Conservation (phyloP, 2,329 filamentous ascomycete species). For the Akanthomyces lecanii region DNA sequence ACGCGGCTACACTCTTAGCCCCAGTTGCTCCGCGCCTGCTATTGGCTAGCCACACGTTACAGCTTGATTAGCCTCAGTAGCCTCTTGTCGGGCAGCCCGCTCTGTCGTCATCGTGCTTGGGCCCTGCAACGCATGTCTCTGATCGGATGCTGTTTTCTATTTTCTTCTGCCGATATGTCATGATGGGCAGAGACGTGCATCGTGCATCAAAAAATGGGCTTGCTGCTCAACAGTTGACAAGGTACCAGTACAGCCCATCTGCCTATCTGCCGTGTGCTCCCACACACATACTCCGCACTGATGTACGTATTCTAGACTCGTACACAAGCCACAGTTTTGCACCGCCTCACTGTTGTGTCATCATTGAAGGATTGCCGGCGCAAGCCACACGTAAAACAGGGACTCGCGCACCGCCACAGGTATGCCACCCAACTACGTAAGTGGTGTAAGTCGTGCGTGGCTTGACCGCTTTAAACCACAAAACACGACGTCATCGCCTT, state of each 20-base stretch:
- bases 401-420: slow-evolving; percentile 10
- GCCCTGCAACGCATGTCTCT: slow-evolving; percentile 16
- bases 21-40: neutral
- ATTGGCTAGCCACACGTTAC: slow-evolving; percentile 6
- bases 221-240: no score
- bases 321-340: neutral
- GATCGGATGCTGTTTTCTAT: slow-evolving; percentile 4
- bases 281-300: no score
- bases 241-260: neutral
- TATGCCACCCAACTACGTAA: slow-evolving; percentile 8
- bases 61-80: neutral
- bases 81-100: slow-evolving; percentile 7
- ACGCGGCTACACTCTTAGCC: slow-evolving; percentile 8
- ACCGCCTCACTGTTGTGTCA: neutral
- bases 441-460: slow-evolving; percentile 12
- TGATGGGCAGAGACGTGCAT: neutral
- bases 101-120: slow-evolving; percentile 16
- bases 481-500: slow-evolving; percentile 15
- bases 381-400: neutral
- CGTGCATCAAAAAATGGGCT: neutral
- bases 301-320: neutral
- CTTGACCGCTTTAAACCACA: slow-evolving; percentile 2
- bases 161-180: neutral
- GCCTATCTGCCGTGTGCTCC: neutral
- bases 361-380: neutral